phyloP scores from a whole-genome alignment of 2,329 filamentous ascomycete species.

The Fusarium robinianum region DNA sequence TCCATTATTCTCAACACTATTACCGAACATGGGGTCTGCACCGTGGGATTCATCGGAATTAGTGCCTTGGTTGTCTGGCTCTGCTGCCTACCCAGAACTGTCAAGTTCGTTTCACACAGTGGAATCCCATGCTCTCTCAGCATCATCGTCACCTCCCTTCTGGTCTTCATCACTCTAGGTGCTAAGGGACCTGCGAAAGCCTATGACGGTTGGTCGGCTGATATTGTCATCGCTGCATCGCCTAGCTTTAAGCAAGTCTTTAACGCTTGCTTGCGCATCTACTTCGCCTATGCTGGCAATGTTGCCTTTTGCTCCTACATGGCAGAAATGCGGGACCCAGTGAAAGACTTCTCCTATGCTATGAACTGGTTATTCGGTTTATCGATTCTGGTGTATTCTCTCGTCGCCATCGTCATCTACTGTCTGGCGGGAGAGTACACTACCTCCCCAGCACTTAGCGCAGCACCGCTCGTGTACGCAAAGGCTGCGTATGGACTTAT shows the following conservation, averaged over 20 bases:
- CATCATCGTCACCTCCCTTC: background rate
- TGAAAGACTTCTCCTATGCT: constrained; percentile 17
- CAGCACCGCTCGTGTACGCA: constrained; percentile 16
- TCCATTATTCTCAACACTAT: constrained; percentile 10
- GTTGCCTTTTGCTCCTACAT: constrained; percentile 26
- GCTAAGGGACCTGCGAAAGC: background rate
- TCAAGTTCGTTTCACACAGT: constrained; percentile 11
- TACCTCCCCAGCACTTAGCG: constrained; percentile 19
- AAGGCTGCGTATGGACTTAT: constrained; percentile 27
- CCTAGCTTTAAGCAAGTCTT: constrained; percentile 15
- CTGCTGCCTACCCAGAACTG: constrained; percentile 1
- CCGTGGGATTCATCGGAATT: constrained; percentile 2
- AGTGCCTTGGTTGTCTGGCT: constrained; percentile 2
- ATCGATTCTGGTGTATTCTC: constrained; percentile 19
- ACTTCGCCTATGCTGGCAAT: constrained; percentile 28
- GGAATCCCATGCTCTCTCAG: constrained; percentile 9
- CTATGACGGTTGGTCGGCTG: constrained; percentile 4
- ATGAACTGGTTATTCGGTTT: constrained; percentile 12
- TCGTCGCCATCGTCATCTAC: constrained; percentile 21
- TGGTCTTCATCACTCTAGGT: constrained; percentile 8
- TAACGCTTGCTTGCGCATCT: constrained; percentile 11
- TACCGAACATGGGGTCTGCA: constrained; percentile 1
- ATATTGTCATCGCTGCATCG: constrained; percentile 7
- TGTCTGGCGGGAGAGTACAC: constrained; percentile 18
- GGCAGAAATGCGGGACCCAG: constrained; percentile 24